Conservation (phyloP, 2,329 filamentous ascomycete species). For the Neocucurbitaria cava region DNA sequence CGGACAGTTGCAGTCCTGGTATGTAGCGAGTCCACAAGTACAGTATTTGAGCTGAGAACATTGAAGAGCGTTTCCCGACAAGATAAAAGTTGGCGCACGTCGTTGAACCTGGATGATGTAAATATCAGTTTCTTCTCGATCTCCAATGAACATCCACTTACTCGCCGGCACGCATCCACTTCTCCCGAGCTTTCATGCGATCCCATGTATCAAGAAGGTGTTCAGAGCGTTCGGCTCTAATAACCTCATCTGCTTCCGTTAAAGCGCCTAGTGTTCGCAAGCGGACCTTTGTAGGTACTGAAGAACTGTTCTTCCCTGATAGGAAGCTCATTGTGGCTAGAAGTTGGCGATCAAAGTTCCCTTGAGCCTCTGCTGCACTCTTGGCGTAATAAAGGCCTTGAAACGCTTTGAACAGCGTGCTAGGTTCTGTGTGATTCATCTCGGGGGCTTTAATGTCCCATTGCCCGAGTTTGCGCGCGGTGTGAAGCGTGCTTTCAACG, state of each 20-base stretch:
- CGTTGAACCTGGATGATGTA: slow-evolving; percentile 68
- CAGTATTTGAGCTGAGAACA: slow-evolving; percentile 73
- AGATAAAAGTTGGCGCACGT: slow-evolving; percentile 81
- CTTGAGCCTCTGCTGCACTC: slow-evolving; percentile 61
- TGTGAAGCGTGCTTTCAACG: slow-evolving; percentile 76
- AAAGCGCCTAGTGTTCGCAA: slow-evolving; percentile 68
- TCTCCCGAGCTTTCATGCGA: slow-evolving; percentile 69
- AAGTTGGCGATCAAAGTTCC: slow-evolving; percentile 68
- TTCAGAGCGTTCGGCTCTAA: slow-evolving; percentile 65
- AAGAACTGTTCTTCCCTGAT: slow-evolving; percentile 32
- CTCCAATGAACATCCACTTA: slow-evolving; percentile 53
- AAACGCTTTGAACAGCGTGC: slow-evolving; percentile 79
- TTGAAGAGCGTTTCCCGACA: slow-evolving; percentile 84
- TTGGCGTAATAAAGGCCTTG: slow-evolving; percentile 76
- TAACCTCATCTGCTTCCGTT: slow-evolving; percentile 80
- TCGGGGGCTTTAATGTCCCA: slow-evolving; percentile 87
- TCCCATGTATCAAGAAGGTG: slow-evolving; percentile 69
- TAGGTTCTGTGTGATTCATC: slow-evolving; percentile 66
- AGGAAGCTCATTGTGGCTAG: slow-evolving; percentile 53
- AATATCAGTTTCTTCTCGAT: slow-evolving; percentile 6
- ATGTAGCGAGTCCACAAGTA: slow-evolving; percentile 67
- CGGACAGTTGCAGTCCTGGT: slow-evolving; percentile 70
- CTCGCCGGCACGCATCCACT: slow-evolving; percentile 85
- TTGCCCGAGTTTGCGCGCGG: slow-evolving; percentile 82
- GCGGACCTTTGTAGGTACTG: slow-evolving; percentile 30